Evolutionary conservation across 164 flowering plant genomes (phyloP), one percentile per base, ranked within the genome.

Genomic region (Magnolia sinica): DNA sequence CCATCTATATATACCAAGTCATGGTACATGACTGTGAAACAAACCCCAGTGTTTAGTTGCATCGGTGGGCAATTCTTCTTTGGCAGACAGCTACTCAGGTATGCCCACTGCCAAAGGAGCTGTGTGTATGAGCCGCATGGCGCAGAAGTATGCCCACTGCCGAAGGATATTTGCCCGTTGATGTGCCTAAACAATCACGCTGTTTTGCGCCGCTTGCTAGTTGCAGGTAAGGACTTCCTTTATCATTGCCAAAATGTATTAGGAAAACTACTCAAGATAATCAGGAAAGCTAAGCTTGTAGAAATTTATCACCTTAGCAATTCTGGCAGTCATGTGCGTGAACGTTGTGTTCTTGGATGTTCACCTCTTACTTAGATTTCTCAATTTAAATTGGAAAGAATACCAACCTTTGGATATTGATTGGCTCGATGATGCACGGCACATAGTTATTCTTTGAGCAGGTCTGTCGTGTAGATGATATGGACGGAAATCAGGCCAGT

Each of bases 111-210:
- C 14, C 14, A 14, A 52, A 8, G 58, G 58, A 24, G 27, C 14
- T 4, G 11, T 8, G 8, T 45, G 11, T 18, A 37, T 37, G 73
- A 50, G 24, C 24, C 22, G 50, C 45, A 11, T 37, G 71, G 78
- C 45, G 7, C n/a, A 68, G 78, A 66, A 29, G 2, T 31, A 16
- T 51, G 49, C 72, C 73, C 72, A 73, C 82, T 87, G 86, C 89
- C 89, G 85, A 87, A 87, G 87, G 85, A 85, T 87, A 82, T 87
- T 83, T 87, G 87, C 89, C 86, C 87, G 68, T 83, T 83, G 82
- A 83, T 82, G 77, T 82, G 72, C 68, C 77, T 72, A 45, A 14
- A 63, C 73, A 70, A n/a, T 31, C 69, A 18, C 10, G 23, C 61
- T 49, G 8, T n/a, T 18, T 19, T n/a, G 3, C n/a, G 18, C 50